Evolutionary conservation across 371 early-diverging fungal genomes (phyloP).

Genomic region (Amoeboaphelidium protococcarum): DNA sequence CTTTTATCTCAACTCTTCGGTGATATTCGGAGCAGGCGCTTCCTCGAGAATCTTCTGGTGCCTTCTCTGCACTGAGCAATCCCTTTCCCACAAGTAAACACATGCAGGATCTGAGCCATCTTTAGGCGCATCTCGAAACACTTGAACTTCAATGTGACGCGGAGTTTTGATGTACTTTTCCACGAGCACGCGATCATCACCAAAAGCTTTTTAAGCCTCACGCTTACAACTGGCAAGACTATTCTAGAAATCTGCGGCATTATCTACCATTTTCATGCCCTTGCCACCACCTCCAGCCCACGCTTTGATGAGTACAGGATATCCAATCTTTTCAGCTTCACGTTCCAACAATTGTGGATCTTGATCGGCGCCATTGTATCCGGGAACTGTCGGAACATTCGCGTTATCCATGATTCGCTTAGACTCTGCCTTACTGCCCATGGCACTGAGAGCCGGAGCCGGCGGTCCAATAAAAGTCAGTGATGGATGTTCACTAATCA

Average conservation of each 20-base stretch:
- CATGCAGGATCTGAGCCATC: too few relatives aligned
- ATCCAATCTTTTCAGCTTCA: conserved; percentile 1
- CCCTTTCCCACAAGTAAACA: conserved; percentile 5
- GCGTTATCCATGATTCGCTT: conserved; percentile 10
- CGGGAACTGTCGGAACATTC: neutral
- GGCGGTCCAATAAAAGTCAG: conserved; percentile 1
- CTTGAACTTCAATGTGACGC: conserved; percentile 11
- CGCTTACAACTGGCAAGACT: neutral
- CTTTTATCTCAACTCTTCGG: conserved; percentile 1
- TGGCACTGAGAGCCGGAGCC: neutral
- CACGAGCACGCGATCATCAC: neutral
- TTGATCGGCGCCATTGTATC: neutral
- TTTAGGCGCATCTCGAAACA: conserved; percentile 5
- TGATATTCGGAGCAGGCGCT: neutral
- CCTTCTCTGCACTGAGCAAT: conserved; percentile 13
- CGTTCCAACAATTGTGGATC: neutral
- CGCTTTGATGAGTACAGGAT: conserved; percentile 8
- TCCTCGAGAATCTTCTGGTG: conserved; percentile 12
- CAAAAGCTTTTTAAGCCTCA: conserved; percentile 1
- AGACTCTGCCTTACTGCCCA: neutral
- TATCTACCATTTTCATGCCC: conserved; percentile 3
- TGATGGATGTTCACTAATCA: neutral
- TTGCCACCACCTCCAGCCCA: conserved; percentile 10
- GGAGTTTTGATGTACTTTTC: conserved; percentile 5
- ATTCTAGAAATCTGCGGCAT: neutral